Conservation (phyloP, 148 eudicot species). For the Camellia lanceoleosa region DNA sequence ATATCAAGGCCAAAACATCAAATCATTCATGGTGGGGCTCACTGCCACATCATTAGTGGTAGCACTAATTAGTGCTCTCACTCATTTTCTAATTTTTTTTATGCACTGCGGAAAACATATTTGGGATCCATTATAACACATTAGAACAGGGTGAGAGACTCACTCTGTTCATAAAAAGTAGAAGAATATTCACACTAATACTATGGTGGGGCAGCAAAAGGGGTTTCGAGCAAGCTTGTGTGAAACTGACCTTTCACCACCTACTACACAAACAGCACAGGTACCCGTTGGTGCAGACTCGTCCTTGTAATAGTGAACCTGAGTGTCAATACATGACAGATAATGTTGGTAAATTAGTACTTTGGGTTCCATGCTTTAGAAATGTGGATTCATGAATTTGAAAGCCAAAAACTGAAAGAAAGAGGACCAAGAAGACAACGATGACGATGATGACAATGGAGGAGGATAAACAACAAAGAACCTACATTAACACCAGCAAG, state of each 20-base stretch:
- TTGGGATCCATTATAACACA: neutral
- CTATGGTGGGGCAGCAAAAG: neutral
- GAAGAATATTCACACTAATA: neutral
- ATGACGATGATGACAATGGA: slow-evolving; percentile 6
- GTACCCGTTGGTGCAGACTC: slow-evolving; percentile 88
- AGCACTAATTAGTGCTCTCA: no score
- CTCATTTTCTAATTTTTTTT: neutral
- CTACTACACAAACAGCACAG: slow-evolving; percentile 88
- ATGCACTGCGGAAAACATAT: neutral
- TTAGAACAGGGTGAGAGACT: neutral
- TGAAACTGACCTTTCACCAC: slow-evolving; percentile 82
- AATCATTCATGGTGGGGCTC: no score
- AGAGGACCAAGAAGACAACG: neutral
- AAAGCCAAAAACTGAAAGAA: neutral
- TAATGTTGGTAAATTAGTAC: neutral
- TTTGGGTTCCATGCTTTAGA: neutral
- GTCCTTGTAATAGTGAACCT: slow-evolving; percentile 91
- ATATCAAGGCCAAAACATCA: no score
- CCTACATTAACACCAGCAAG: slow-evolving; percentile 78
- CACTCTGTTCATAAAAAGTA: neutral
- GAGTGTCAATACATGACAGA: slow-evolving; percentile 10
- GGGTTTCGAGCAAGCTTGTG: neutral
- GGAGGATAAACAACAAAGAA: neutral
- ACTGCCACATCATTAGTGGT: no score
- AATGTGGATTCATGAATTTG: slow-evolving; percentile 1